Conservation (phyloP, 345 rosid species). For the Citrus unshiu region DNA sequence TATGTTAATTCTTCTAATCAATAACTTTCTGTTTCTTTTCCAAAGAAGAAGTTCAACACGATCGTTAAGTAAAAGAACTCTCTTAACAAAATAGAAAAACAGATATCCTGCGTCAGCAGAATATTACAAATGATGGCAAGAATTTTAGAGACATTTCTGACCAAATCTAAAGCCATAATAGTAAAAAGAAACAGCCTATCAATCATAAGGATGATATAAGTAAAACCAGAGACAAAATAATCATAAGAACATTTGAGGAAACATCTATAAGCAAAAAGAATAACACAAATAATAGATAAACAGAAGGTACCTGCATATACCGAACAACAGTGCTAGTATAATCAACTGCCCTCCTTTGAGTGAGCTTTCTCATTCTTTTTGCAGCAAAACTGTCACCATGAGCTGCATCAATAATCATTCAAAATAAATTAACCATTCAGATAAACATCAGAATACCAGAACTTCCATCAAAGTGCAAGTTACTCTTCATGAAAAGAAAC, state of each 20-base stretch:
- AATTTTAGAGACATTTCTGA: not conserved
- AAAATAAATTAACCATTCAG: not conserved
- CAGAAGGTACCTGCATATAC: conserved; percentile 62
- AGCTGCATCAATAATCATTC: conserved; percentile 34
- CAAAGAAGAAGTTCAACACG: not conserved
- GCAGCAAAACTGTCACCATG: conserved; percentile 72
- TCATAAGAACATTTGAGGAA: not conserved
- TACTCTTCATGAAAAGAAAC: not conserved
- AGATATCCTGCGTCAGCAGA: not conserved
- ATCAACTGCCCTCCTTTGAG: conserved; percentile 95
- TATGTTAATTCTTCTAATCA: not conserved
- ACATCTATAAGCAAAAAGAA: not conserved
- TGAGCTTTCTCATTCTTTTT: conserved; percentile 88
- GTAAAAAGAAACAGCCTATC: not conserved
- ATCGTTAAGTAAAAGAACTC: not conserved
- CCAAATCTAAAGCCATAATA: not conserved
- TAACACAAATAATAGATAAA: not conserved
- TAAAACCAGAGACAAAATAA: conserved; percentile 5
- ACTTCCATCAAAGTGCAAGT: not conserved
- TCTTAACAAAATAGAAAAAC: not conserved
- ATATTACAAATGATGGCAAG: not conserved
- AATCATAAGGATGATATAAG: not conserved
- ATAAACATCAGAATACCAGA: not conserved
- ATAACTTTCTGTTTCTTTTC: not conserved
- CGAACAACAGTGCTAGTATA: conserved; percentile 93